Conservation (phyloP, 1,284 basidiomycete species). For the Cerioporus squamosus region DNA sequence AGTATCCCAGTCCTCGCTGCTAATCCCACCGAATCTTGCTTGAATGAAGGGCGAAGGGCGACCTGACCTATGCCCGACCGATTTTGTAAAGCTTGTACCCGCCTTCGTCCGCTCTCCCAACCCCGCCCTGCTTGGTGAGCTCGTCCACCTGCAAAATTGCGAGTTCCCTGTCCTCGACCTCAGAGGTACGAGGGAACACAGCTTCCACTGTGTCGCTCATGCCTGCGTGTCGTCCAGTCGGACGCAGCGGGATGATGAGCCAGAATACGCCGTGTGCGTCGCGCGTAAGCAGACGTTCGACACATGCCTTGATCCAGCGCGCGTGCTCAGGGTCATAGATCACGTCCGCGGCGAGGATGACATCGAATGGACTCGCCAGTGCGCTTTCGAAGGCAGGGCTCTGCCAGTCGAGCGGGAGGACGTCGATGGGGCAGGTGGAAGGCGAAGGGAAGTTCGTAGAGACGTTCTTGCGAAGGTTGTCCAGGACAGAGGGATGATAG, state of each 20-base stretch:
- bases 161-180: slow-evolving; percentile 30
- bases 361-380: slow-evolving; percentile 42
- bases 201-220: slow-evolving; percentile 61
- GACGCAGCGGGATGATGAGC: slow-evolving; percentile 73
- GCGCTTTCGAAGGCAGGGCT: slow-evolving; percentile 23
- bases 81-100: slow-evolving; percentile 72
- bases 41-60: not conserved
- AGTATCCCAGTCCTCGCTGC: not conserved
- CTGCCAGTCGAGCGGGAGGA: slow-evolving; percentile 75
- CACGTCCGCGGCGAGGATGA: slow-evolving; percentile 72
- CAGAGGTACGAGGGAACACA: slow-evolving; percentile 47
- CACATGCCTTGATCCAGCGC: slow-evolving; percentile 64
- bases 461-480: slow-evolving; percentile 73
- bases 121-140: slow-evolving; percentile 50
- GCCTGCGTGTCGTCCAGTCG: slow-evolving; percentile 67
- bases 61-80: slow-evolving; percentile 49
- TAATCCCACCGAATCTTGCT: not conserved
- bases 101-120: slow-evolving; percentile 72
- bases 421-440: slow-evolving; percentile 34
- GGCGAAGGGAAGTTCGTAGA: slow-evolving; percentile 54
- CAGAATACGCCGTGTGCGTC: slow-evolving; percentile 58
- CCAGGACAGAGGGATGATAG: slow-evolving; percentile 77
- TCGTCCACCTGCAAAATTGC: slow-evolving; percentile 49
- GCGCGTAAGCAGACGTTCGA: slow-evolving; percentile 50
- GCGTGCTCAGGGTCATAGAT: slow-evolving; percentile 74